These are phyloP conservation scores for Viridothelium virens DNA, from an alignment of 495 filamentous ascomycete species.

Conservation along the genomic window DNA sequence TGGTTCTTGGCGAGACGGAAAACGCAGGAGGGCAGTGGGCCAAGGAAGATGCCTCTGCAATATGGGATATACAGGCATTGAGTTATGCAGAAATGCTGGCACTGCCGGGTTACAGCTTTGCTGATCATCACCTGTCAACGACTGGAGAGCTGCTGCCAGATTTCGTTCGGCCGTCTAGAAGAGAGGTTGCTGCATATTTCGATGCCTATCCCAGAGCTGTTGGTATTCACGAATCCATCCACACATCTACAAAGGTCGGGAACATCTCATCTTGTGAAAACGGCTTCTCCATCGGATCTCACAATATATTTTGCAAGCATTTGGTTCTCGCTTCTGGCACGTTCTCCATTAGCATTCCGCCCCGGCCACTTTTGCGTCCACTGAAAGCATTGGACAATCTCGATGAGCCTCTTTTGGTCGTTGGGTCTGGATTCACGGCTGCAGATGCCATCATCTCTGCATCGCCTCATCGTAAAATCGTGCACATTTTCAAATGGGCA, in stretches of 20 bases:
- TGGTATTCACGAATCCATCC: conserved; percentile 47
- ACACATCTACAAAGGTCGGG: conserved; percentile 37
- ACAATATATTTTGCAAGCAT: conserved; percentile 50
- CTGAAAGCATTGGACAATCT: conserved; percentile 26
- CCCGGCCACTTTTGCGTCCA: conserved; percentile 41
- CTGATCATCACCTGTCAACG: conserved; percentile 43
- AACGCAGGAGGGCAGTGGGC: conserved; percentile 58
- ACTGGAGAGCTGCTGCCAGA: conserved; percentile 43
- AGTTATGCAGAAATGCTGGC: conserved; percentile 63
- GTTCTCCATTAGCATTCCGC: conserved; percentile 50
- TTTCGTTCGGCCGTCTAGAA: conserved; percentile 51
- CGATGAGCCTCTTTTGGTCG: conserved; percentile 39
- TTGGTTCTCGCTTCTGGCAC: conserved; percentile 59
- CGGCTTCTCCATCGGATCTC: conserved; percentile 49
- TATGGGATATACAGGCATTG: conserved; percentile 38
- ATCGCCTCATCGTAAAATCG: conserved; percentile 43
- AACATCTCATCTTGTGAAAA: conserved; percentile 40
- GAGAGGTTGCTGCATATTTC: conserved; percentile 54
- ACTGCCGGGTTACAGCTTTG: conserved; percentile 55
- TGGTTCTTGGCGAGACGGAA: conserved; percentile 49
- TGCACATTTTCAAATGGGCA: conserved; percentile 59
- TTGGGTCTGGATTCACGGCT: conserved; percentile 60
- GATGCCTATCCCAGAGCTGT: conserved; percentile 48
- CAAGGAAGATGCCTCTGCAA: conserved; percentile 47
- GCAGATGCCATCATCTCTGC: conserved; percentile 57